A percentile compares a stretch with the other conserved stretches of the same genome.
Evolutionary conservation across 345 rosid genomes (phyloP).

Genomic region (Dovyalis caffra): DNA sequence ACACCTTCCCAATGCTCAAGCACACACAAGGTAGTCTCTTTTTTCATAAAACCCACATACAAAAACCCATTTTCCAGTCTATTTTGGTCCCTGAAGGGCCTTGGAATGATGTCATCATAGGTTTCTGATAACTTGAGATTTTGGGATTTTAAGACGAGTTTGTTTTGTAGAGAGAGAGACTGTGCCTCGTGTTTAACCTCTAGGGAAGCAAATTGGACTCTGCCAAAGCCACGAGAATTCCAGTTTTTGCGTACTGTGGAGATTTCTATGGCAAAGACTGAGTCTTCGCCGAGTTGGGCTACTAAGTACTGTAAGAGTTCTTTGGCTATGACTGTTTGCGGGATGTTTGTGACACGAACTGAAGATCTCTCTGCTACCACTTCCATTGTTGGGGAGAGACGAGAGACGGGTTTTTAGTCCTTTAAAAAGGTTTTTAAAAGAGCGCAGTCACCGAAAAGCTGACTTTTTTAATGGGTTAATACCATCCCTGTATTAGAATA

Average conservation of each 20-base stretch:
- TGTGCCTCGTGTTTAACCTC: slow-evolving; percentile 45
- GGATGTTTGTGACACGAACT: slow-evolving; percentile 55
- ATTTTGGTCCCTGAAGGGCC: slow-evolving; percentile 43
- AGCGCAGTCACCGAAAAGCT: neutral
- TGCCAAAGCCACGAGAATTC: slow-evolving; percentile 80
- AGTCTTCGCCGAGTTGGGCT: slow-evolving; percentile 55
- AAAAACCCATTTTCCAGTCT: slow-evolving; percentile 49
- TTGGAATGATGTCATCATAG: slow-evolving; percentile 65
- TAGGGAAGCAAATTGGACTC: slow-evolving; percentile 71
- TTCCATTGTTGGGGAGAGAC: neutral
- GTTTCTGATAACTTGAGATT: slow-evolving; percentile 52
- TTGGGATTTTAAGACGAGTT: slow-evolving; percentile 53
- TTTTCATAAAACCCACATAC: slow-evolving; percentile 53
- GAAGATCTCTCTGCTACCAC: slow-evolving; percentile 45
- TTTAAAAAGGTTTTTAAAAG: too few relatives aligned
- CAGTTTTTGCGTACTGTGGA: slow-evolving; percentile 57
- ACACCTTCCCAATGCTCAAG: slow-evolving; percentile 60
- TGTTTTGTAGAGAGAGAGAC: slow-evolving; percentile 38
- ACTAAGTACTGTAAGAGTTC: slow-evolving; percentile 68
- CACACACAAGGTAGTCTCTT: slow-evolving; percentile 41
- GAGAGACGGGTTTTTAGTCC: neutral
- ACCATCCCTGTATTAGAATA: too few relatives aligned
- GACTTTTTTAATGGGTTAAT: too few relatives aligned
- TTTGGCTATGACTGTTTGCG: slow-evolving; percentile 56
- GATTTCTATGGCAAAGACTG: slow-evolving; percentile 79